Evolutionary conservation across 2,329 filamentous ascomycete genomes (phyloP).

Genomic region (Fusarium torreyae): DNA sequence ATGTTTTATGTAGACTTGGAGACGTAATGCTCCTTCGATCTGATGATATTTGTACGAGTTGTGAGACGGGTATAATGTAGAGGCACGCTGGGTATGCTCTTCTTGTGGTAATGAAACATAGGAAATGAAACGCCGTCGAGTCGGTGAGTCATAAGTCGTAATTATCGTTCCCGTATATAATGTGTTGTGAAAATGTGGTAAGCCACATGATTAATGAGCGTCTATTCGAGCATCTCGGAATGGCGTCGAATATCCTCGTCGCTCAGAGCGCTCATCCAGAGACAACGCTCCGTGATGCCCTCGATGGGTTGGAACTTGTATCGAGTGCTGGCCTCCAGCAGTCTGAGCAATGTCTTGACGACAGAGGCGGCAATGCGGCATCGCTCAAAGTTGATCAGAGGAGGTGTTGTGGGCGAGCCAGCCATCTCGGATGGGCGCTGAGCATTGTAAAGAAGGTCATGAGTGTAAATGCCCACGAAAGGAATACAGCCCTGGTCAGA

Average conservation of each 20-base stretch:
- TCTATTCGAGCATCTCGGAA: conserved; percentile 65
- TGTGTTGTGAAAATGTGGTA: conserved; percentile 8
- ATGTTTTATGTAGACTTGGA: conserved; percentile 22
- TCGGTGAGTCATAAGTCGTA: conserved; percentile 44
- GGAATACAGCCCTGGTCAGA: conserved; percentile 83
- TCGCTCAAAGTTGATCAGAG: conserved; percentile 86
- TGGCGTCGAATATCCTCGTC: conserved; percentile 80
- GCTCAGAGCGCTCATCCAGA: conserved; percentile 85
- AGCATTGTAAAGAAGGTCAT: conserved; percentile 85
- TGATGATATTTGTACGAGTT: conserved; percentile 12
- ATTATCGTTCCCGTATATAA: conserved; percentile 28
- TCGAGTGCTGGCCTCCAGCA: conserved; percentile 83
- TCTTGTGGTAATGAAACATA: conserved; percentile 39
- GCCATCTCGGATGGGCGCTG: conserved; percentile 84
- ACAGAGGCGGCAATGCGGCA: conserved; percentile 82
- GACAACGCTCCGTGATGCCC: conserved; percentile 82
- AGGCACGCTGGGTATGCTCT: conserved; percentile 42
- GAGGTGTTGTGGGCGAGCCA: conserved; percentile 74
- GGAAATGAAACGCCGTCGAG: conserved; percentile 38
- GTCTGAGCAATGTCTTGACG: conserved; percentile 82
- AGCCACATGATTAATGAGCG: neutral
- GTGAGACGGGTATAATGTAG: conserved; percentile 37
- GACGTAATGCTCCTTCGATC: conserved; percentile 2
- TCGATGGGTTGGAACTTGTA: conserved; percentile 83
- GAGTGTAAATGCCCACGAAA: conserved; percentile 87